phyloP scores from a whole-genome alignment of 768 basidiomycete genomes.

The Coprinellus micaceus region DNA sequence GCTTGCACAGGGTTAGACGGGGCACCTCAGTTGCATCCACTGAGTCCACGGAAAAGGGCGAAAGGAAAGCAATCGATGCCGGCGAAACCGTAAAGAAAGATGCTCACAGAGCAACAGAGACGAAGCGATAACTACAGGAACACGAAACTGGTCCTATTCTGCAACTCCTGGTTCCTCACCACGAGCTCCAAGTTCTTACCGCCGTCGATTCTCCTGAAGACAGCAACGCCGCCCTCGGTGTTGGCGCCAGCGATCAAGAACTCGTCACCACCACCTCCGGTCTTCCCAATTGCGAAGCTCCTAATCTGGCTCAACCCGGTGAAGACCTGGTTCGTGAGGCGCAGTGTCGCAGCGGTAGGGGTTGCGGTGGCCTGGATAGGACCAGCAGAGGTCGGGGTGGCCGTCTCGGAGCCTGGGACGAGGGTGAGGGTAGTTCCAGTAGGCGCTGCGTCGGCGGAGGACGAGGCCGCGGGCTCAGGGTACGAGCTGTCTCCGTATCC shows the following conservation, averaged over 20 bases:
- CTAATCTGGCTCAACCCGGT: slow-evolving; percentile 46
- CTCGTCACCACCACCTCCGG: slow-evolving; percentile 43
- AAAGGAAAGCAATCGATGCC: too few relatives aligned
- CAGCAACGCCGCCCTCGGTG: slow-evolving; percentile 51
- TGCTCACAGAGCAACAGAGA: too few relatives aligned
- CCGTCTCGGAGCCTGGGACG: background rate
- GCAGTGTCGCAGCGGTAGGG: slow-evolving; percentile 13
- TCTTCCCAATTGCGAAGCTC: slow-evolving; percentile 58
- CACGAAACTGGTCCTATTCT: slow-evolving; percentile 50
- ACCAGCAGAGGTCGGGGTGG: background rate
- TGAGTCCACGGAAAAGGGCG: too few relatives aligned
- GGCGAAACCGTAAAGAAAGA: too few relatives aligned
- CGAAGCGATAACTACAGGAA: slow-evolving; percentile 18
- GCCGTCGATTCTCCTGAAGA: slow-evolving; percentile 52
- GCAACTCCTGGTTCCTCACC: slow-evolving; percentile 51
- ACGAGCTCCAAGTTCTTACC: slow-evolving; percentile 53
- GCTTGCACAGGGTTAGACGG: too few relatives aligned
- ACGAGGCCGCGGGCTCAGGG: background rate
- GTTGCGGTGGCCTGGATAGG: background rate
- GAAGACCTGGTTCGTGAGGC: slow-evolving; percentile 24
- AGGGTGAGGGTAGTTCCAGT: background rate
- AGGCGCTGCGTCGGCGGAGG: background rate
- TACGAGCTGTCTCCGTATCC: background rate
- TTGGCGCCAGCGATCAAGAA: slow-evolving; percentile 51
- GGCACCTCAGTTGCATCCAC: too few relatives aligned